These are phyloP conservation scores for Russula sp. DNA, from an alignment of 768 basidiomycete genomes.

Conservation along the genomic window DNA sequence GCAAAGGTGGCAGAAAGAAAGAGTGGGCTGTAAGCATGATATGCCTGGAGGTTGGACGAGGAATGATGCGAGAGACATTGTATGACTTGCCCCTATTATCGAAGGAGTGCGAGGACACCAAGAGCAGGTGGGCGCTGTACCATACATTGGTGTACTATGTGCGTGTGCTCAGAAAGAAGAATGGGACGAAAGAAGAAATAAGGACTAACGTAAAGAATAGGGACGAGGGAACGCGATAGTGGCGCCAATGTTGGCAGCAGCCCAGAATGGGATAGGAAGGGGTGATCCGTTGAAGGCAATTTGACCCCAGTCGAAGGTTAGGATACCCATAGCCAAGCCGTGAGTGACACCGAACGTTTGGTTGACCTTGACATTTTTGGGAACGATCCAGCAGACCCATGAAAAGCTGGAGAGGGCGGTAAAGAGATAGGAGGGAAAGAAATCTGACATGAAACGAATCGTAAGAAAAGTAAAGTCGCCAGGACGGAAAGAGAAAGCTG, in stretches of 20 bases:
- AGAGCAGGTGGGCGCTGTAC: slow-evolving; percentile 35
- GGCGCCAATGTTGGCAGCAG: slow-evolving; percentile 58
- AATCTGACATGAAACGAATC: neutral
- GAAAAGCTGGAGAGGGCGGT: slow-evolving; percentile 34
- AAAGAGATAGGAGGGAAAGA: slow-evolving; percentile 17
- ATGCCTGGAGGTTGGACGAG: slow-evolving; percentile 50
- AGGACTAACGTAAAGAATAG: slow-evolving; percentile 43
- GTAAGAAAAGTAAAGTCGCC: slow-evolving; percentile 37
- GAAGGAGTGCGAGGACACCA: slow-evolving; percentile 56
- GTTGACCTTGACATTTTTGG: slow-evolving; percentile 62
- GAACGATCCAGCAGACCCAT: slow-evolving; percentile 64
- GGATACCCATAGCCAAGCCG: slow-evolving; percentile 50
- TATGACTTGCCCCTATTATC: slow-evolving; percentile 56
- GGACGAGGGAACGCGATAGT: slow-evolving; percentile 58
- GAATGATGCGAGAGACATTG: slow-evolving; percentile 51
- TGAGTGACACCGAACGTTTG: slow-evolving; percentile 63
- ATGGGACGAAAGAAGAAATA: neutral
- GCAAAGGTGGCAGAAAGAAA: slow-evolving; percentile 67
- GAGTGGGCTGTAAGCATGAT: slow-evolving; percentile 53
- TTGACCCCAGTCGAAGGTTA: slow-evolving; percentile 82
- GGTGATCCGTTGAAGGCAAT: slow-evolving; percentile 66
- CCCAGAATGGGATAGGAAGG: slow-evolving; percentile 80
- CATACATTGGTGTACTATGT: slow-evolving; percentile 51
- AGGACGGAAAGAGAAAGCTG: slow-evolving; percentile 72
- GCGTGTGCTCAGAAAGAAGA: neutral